Evolutionary conservation across 1,139 yeast species (phyloP), one percentile per base, ranked within the genome.

Genomic region (Yamadazyma songkhlaensis): DNA sequence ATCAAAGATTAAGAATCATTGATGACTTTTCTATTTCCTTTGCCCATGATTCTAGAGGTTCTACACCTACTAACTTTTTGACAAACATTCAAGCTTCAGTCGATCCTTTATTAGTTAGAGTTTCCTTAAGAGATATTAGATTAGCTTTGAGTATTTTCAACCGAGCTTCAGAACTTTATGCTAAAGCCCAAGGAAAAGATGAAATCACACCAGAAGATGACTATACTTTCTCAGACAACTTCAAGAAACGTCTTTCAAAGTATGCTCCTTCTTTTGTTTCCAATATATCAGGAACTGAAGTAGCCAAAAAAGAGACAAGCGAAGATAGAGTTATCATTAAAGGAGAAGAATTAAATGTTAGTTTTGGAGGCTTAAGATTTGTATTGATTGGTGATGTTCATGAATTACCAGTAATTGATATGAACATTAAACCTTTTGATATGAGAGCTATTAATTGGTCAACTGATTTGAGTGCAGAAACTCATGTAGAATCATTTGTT

Each of bases 371-470:
- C 0, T 57, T 88, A 44, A 73, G 98, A 45, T 65, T 92, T 43
- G 95, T 94, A 2, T 65, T 92, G 35, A 88, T 94, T 50, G 98
- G 97, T 50, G 95, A 88, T 58, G 84, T 88, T 34, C 95, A 92
- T 55, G 98, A 92, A 57, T 71, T 94, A 43, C 98, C 99, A 0
- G 84, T 92, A 30, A 54, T 89, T 12, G 98, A 94, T 60, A 68
- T 88, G 74, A 78, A 78, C 42, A 70, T 90, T 6, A 77, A 81
- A 45, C 84, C 95, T 1, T 89, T 92, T 58, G 78, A 79, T 13
- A 61, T 84, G 1, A 67, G 67, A 31, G 95, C 90, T 0, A 73
- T 77, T 38, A 87, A 92, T 53, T 94, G 99, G 99, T 84, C 96
- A 0, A 81, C 94, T 1, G 94, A 88, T 47, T 61, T 87, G 39